Base-by-base conservation (phyloP, 129 eudicot genomes). In the Pittosporum tobira region DNA sequence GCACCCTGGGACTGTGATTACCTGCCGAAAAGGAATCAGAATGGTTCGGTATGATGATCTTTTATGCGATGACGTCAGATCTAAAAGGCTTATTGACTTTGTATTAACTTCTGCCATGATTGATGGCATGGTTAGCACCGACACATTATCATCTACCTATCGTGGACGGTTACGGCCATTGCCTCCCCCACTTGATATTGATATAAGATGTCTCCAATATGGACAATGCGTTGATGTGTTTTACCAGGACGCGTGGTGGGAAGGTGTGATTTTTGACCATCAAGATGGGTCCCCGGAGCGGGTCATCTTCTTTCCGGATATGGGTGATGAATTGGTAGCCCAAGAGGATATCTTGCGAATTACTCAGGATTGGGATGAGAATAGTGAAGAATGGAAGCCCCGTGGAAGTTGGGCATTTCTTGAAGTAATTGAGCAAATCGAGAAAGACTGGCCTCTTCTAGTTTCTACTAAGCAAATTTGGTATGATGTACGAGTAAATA, bases 181-280 rank as follows among this genome's bases (percentile, higher is more conserved):
- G 25, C 84, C 83, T 4, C 84, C 87, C 46, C 27, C 56, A 14
- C 23, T 45, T 42, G 63, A 34, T 29, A 28, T 47, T n/a, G 37
- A 51, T 48, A 18, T 22, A 46, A 34, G 34, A 60, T 12, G 8
- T 40, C 68, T 82, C 25, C 79, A 34, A 38, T 85, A 79, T 73
- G 97, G 97, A 63, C 81, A 69, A 22, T 86, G 95, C 69, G 96
- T 91, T 36, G 98, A 91, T 74, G 75, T 64, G 31, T 76, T 67
- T 60, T 45, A 68, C 38, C 51, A 49, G 5, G 81, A 86, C 63
- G 98, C 98, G 3, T 91, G 98, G 98, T 91, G 98, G 98, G 98
- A 91, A 78, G 96, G 98, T 64, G 98, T 91, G 51, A 50, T 86
- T 26, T 75, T 91, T 59, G 94, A 84, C 67, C 73, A 64, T 59